phyloP scores from a whole-genome alignment of 805 yeast species.

The Candida coquimbonensis region DNA sequence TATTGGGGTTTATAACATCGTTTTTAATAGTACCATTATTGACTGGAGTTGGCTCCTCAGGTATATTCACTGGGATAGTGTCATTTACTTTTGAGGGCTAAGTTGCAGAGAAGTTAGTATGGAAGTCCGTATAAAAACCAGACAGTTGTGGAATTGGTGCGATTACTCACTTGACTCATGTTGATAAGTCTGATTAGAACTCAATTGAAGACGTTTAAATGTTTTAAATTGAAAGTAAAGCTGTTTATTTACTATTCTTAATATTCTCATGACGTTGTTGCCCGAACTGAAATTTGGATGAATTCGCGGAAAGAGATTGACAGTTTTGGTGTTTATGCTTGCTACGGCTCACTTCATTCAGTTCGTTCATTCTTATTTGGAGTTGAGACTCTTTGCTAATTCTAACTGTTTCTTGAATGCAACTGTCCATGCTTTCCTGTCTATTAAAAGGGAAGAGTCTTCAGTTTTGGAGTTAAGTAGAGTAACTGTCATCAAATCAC shows the following conservation, averaged over 20 bases:
- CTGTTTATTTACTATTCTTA: background rate
- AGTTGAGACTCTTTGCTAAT: slow-evolving; percentile 3
- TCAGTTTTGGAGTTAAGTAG: slow-evolving; percentile 21
- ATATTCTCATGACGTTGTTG: slow-evolving; percentile 6
- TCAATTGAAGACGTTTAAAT: background rate
- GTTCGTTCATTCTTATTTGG: background rate
- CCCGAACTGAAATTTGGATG: slow-evolving; percentile 15
- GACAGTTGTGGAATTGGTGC: background rate
- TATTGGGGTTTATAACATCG: background rate
- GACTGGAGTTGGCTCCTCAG: too few relatives aligned
- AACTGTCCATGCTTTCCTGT: slow-evolving; percentile 34
- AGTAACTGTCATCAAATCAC: slow-evolving; percentile 40
- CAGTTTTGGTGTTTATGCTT: too few relatives aligned
- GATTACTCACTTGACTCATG: slow-evolving; percentile 2
- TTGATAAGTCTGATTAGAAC: background rate
- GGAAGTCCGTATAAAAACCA: background rate
- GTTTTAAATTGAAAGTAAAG: background rate
- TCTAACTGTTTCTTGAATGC: slow-evolving; percentile 5
- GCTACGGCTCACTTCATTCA: too few relatives aligned
- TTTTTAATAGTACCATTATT: too few relatives aligned
- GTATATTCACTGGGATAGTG: background rate
- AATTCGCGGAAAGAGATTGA: too few relatives aligned
- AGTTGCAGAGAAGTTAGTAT: background rate
- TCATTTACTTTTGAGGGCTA: background rate
- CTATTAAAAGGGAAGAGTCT: slow-evolving; percentile 17